A percentile compares a stretch with the other conserved stretches of the same genome.
phyloP scores from a whole-genome alignment of 805 yeast species.

The Geotrichum ghanense region DNA sequence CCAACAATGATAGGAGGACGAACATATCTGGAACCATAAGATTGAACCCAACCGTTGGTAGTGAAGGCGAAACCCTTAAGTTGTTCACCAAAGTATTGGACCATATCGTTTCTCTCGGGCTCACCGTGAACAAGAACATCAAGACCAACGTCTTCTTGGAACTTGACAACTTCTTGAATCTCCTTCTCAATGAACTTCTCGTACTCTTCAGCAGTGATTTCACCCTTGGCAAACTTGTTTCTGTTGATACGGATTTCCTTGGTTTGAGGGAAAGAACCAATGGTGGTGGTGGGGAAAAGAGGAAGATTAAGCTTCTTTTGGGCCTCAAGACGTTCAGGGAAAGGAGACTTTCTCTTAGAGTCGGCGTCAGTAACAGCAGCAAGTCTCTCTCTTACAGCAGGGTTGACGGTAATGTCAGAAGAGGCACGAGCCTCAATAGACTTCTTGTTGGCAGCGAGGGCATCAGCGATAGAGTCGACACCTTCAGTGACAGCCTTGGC shows the following conservation, averaged over 20 bases:
- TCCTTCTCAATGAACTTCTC: constrained; percentile 94
- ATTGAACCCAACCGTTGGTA: constrained; percentile 99
- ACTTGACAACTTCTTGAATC: constrained; percentile 89
- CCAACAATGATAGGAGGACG: constrained; percentile 99
- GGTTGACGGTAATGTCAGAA: constrained; percentile 84
- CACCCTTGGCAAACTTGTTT: constrained; percentile 97
- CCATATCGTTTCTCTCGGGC: constrained; percentile 99
- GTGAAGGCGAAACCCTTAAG: constrained; percentile 97
- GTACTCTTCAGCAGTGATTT: constrained; percentile 88
- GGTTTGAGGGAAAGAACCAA: constrained; percentile 99
- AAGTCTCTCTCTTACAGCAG: constrained; percentile 80
- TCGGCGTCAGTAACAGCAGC: constrained; percentile 50
- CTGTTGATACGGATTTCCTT: constrained; percentile 98
- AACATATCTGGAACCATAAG: constrained; percentile 99
- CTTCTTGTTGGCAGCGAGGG: constrained; percentile 74
- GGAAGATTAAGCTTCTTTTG: constrained; percentile 90
- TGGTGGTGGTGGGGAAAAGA: constrained; percentile 98
- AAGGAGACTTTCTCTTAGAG: constrained; percentile 76
- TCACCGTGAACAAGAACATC: constrained; percentile 99
- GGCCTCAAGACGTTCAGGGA: constrained; percentile 75
- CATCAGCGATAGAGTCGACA: constrained; percentile 57
- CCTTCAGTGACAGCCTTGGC: constrained; percentile 77
- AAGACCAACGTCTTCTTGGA: constrained; percentile 98
- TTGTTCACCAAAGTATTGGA: constrained; percentile 99
- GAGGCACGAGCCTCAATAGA: constrained; percentile 76